Conservation (phyloP, 2,329 filamentous ascomycete genomes). For the Rugonectria rugulosa region DNA sequence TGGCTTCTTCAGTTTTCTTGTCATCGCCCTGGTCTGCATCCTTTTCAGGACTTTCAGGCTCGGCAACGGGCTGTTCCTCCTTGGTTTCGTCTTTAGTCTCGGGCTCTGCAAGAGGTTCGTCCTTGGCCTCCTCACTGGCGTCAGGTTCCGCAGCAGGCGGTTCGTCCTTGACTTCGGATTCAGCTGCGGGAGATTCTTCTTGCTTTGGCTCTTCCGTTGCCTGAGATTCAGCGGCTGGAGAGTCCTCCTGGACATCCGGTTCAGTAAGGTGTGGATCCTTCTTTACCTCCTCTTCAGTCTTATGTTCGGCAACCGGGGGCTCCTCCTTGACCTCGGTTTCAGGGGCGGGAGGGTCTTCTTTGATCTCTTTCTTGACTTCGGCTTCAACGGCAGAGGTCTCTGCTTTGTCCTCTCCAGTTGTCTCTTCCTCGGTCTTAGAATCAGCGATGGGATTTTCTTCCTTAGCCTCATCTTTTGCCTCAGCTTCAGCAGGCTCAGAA, state of each 20-base stretch:
- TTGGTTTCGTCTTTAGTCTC: neutral
- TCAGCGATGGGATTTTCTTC: neutral
- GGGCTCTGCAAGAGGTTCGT: neutral
- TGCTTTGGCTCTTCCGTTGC: neutral
- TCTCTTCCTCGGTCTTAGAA: conserved; percentile 1
- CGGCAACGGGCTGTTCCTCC: conserved; percentile 4
- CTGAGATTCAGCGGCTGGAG: neutral
- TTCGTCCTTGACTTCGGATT: conserved; percentile 2
- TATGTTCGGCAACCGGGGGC: neutral
- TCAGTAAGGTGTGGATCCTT: neutral
- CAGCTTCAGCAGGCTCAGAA: neutral
- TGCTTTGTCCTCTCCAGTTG: neutral
- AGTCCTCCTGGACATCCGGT: neutral
- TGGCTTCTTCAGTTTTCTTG: conserved; percentile 12
- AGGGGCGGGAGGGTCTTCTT: neutral
- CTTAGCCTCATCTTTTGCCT: neutral
- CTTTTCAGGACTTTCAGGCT: conserved; percentile 15
- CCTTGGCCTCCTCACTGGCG: neutral
- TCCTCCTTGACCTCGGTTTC: conserved; percentile 4
- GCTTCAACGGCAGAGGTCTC: neutral
- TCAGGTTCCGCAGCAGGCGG: neutral
- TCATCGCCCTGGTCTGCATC: neutral
- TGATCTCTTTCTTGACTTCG: neutral
- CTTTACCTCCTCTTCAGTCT: conserved; percentile 5
- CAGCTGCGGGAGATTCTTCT: conserved; percentile 1